phyloP scores from a whole-genome alignment of 2,329 filamentous ascomycete species.

The Chrysosporium queenslandicum region DNA sequence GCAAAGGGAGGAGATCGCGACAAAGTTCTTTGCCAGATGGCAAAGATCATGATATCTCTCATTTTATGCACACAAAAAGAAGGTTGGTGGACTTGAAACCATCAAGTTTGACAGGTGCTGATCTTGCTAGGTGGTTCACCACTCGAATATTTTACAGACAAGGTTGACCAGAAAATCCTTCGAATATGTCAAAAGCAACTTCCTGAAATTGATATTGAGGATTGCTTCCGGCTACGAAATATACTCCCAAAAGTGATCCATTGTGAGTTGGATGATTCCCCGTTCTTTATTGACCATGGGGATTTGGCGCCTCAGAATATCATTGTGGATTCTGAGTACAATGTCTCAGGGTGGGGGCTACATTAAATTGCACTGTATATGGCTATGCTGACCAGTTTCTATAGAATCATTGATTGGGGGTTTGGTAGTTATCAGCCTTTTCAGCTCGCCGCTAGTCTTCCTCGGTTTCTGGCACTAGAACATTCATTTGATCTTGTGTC shows the following conservation, averaged over 20 bases:
- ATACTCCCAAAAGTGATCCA: conserved; percentile 6
- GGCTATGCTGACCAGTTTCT: not conserved
- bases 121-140: not conserved
- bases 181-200: conserved; percentile 11
- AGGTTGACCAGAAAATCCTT: conserved; percentile 12
- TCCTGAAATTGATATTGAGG: conserved; percentile 4
- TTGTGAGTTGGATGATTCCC: conserved; percentile 6
- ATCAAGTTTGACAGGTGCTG: not conserved
- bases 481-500: not conserved
- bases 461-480: conserved; percentile 10
- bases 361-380: not conserved
- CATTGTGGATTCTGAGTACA: conserved; percentile 13
- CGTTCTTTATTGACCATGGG: conserved; percentile 14
- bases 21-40: conserved; percentile 8
- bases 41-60: conserved; percentile 8
- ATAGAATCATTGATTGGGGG: conserved; percentile 15
- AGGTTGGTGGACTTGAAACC: not conserved
- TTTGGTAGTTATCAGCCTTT: conserved; percentile 7
- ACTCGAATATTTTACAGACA: conserved; percentile 6
- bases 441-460: conserved; percentile 12
- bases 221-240: conserved; percentile 9
- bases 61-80: conserved; percentile 3
- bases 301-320: conserved; percentile 13
- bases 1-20: conserved; percentile 1
- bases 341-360: conserved; percentile 12